A percentile compares a stretch with the other conserved stretches of the same genome.
These are phyloP conservation scores for Citrus cavaleriei DNA, from an alignment of 345 rosid genomes.

Conservation along the genomic window DNA sequence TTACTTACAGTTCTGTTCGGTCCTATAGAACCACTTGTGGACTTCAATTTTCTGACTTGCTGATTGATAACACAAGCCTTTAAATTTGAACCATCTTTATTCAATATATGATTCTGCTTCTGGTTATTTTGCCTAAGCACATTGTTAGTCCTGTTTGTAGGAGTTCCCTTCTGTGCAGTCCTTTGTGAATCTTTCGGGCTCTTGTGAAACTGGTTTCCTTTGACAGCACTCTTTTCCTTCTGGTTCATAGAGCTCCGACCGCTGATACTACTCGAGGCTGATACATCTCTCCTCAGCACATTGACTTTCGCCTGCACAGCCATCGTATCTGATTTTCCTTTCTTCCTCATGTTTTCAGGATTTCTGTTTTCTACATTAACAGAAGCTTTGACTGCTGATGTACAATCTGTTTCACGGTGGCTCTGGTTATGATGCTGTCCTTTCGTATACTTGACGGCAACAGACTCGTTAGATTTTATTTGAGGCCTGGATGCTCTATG, in stretches of 20 bases:
- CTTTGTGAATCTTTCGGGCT: constrained; percentile 31
- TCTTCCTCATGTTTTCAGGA: constrained; percentile 36
- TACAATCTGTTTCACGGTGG: constrained; percentile 19
- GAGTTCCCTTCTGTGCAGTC: constrained; percentile 35
- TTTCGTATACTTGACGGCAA: constrained; percentile 22
- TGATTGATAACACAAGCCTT: constrained; percentile 35
- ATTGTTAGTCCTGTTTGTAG: constrained; percentile 21
- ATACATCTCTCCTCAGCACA: constrained; percentile 40
- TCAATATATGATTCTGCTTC: constrained; percentile 56
- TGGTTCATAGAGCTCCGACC: constrained; percentile 33
- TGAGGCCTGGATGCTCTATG: constrained; percentile 41
- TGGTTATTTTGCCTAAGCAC: constrained; percentile 61
- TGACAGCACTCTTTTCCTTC: constrained; percentile 45
- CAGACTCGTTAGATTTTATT: constrained; percentile 21
- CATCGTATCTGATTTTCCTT: constrained; percentile 38
- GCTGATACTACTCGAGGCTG: constrained; percentile 17
- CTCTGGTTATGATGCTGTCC: constrained; percentile 40
- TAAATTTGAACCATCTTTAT: constrained; percentile 32
- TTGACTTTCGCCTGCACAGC: constrained; percentile 44
- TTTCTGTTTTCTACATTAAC: constrained; percentile 21
- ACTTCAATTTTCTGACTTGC: constrained; percentile 29
- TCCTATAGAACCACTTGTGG: constrained; percentile 29
- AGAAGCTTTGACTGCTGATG: constrained; percentile 19
- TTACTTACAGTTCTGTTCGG: constrained; percentile 38
- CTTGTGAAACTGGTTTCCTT: constrained; percentile 28